Evolutionary conservation across 352 stramenopile species (phyloP).

Genomic region (Globisporangium heterothallicum): DNA sequence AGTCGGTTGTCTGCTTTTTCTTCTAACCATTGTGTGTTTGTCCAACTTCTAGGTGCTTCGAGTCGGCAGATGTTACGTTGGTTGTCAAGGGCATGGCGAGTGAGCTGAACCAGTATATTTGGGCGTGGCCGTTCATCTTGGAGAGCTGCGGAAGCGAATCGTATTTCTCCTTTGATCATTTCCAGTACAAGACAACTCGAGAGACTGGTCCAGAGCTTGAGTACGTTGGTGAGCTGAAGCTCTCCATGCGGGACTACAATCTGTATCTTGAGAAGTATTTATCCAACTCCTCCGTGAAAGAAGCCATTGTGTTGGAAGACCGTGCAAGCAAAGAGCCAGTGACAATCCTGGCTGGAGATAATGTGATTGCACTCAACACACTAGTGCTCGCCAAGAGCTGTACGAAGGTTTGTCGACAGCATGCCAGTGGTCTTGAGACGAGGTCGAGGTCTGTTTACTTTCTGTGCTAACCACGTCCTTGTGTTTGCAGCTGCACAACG

Average conservation of each 20-base stretch:
- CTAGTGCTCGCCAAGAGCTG: slow-evolving; percentile 68
- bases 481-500: slow-evolving; percentile 49
- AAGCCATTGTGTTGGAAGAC: slow-evolving; percentile 63
- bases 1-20: too few species aligned
- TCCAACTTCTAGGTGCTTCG: slow-evolving; percentile 39
- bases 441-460: too few species aligned
- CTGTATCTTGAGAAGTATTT: slow-evolving; percentile 75
- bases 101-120: slow-evolving; percentile 78
- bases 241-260: slow-evolving; percentile 74
- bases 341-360: slow-evolving; percentile 57
- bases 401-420: slow-evolving; percentile 47
- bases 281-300: slow-evolving; percentile 42
- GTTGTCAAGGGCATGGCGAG: slow-evolving; percentile 78
- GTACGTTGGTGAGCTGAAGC: slow-evolving; percentile 58
- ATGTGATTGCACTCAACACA: slow-evolving; percentile 72
- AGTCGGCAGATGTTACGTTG: slow-evolving; percentile 70
- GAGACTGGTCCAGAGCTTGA: slow-evolving; percentile 53
- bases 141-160: slow-evolving; percentile 68
- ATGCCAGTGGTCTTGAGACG: too few species aligned
- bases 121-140: slow-evolving; percentile 75
- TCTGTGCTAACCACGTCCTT: slow-evolving; percentile 1
- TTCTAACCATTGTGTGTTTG: background rate
- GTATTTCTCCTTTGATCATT: slow-evolving; percentile 74
- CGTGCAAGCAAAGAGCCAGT: slow-evolving; percentile 64
- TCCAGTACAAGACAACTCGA: slow-evolving; percentile 53